Evolutionary conservation across 176 grass and related monocot genomes (phyloP).

Genomic region (Elaeis guineensis): DNA sequence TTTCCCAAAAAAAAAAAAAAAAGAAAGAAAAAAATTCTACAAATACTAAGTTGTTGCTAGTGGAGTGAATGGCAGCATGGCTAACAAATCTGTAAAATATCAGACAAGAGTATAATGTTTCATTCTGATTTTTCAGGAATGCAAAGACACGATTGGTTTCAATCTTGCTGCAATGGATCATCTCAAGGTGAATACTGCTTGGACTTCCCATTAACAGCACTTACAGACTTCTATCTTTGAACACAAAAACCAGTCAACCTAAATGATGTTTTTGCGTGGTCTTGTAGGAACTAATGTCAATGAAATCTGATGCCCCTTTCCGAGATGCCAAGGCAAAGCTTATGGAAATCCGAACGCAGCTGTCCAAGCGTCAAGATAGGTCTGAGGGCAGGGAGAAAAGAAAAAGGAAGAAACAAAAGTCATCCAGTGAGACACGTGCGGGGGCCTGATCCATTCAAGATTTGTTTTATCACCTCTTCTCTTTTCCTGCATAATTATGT

Average conservation of each 20-base stretch:
- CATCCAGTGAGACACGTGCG: slow-evolving; percentile 18
- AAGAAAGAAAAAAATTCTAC: too few relatives aligned
- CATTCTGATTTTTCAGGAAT: slow-evolving; percentile 35
- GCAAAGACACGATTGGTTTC: slow-evolving; percentile 84
- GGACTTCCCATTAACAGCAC: background rate
- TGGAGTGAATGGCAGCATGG: too few relatives aligned
- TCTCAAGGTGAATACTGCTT: slow-evolving; percentile 47
- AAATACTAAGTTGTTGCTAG: too few relatives aligned
- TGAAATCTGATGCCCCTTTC: slow-evolving; percentile 88
- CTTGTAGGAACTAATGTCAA: slow-evolving; percentile 50
- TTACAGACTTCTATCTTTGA: background rate
- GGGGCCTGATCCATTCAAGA: background rate
- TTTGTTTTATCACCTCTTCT: too few relatives aligned
- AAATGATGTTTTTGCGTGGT: background rate
- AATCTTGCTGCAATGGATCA: slow-evolving; percentile 89
- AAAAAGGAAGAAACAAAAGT: slow-evolving; percentile 54
- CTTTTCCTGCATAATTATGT: too few relatives aligned
- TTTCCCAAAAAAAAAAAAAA: too few relatives aligned
- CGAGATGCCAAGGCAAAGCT: slow-evolving; percentile 75
- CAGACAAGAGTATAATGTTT: background rate
- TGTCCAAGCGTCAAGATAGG: slow-evolving; percentile 34
- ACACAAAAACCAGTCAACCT: background rate
- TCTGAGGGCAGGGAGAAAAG: slow-evolving; percentile 29
- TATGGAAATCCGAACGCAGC: slow-evolving; percentile 62
- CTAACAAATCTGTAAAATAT: background rate